Base-by-base conservation (phyloP, 495 filamentous ascomycete species). In the Articulospora tetracladia region DNA sequence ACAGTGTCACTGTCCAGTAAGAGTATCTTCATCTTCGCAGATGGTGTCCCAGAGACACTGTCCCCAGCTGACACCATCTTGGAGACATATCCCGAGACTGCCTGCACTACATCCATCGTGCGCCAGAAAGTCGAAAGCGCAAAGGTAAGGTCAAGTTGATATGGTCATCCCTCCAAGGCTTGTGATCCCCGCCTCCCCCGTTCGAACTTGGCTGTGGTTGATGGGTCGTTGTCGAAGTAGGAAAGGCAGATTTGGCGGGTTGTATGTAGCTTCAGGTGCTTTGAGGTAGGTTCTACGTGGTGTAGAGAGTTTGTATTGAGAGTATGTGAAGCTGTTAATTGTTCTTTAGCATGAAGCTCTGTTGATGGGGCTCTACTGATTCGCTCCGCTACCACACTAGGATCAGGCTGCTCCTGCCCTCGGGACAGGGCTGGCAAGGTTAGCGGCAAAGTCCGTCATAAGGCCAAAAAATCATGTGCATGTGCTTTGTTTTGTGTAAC, bases 21-120 rank as follows among this genome's bases (percentile, higher is more conserved):
- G 55, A 98, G 78, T 66, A 97, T 93, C 86, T 98, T 98, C 94
- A 98, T 98, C 81, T 98, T 98, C 34, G 91, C 84, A 13, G 91
- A 88, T 44, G 90, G 82, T 36, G 83, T 79, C 50, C 86, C 85
- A 44, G 83, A 73, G 57, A 85, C 77, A 66, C 78, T 77, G 72
- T 96, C 92, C 70, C 93, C 93, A 63, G 86, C 85, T 47, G 91
- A 88, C 72, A 97, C 86, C 88, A 98, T 97, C 85, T 93, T 96
- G 71, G 90, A 88, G 79, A 98, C 87, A 81, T 98, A 98, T 75
- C 92, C 89, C 64, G 92, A 89, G 70, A 96, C 88, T 55, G 92
- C 90, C 67, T 91, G 86, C 58, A 95, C 89, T 68, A 97, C 84
- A 72, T 98, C 95, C 95, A 98, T 98, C 36, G 60, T 73, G 68